Evolutionary conservation across 225 moss, liverwort and hornwort genomes (phyloP).

Genomic region (Marchantia polymorpha): DNA sequence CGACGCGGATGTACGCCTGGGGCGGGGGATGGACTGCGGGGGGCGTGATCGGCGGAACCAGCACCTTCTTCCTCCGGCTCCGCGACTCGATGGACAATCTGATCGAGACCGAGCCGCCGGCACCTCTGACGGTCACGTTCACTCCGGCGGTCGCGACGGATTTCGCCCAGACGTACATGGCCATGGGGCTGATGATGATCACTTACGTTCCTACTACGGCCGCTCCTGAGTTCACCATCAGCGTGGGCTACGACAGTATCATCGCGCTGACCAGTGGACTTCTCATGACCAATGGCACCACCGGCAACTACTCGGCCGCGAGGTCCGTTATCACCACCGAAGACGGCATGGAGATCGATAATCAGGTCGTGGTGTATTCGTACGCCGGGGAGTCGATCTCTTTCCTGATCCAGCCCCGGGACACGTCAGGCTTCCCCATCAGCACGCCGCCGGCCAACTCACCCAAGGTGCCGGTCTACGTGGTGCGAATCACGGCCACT

Average conservation of each 20-base stretch:
- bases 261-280: slow-evolving; percentile 20
- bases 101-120: slow-evolving; percentile 23
- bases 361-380: slow-evolving; percentile 31
- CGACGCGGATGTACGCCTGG: slow-evolving; percentile 49
- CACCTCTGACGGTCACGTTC: slow-evolving; percentile 29
- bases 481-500: slow-evolving; percentile 27
- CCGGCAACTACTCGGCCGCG: slow-evolving; percentile 23
- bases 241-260: slow-evolving; percentile 25
- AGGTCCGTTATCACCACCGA: slow-evolving; percentile 31
- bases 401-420: slow-evolving; percentile 45
- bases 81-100: slow-evolving; percentile 43
- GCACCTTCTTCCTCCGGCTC: slow-evolving; percentile 39
- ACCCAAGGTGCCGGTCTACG: slow-evolving; percentile 32
- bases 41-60: slow-evolving; percentile 37
- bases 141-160: slow-evolving; percentile 39
- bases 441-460: slow-evolving; percentile 38
- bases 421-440: slow-evolving; percentile 43
- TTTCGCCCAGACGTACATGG: slow-evolving; percentile 19
- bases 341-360: slow-evolving; percentile 38
- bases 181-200: slow-evolving; percentile 43
- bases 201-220: slow-evolving; percentile 49
- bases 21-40: slow-evolving; percentile 53
- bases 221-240: slow-evolving; percentile 31
- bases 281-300: slow-evolving; percentile 31
- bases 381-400: slow-evolving; percentile 25